phyloP scores from a whole-genome alignment of 2,329 filamentous ascomycete species.

The Geosmithia putterillii region DNA sequence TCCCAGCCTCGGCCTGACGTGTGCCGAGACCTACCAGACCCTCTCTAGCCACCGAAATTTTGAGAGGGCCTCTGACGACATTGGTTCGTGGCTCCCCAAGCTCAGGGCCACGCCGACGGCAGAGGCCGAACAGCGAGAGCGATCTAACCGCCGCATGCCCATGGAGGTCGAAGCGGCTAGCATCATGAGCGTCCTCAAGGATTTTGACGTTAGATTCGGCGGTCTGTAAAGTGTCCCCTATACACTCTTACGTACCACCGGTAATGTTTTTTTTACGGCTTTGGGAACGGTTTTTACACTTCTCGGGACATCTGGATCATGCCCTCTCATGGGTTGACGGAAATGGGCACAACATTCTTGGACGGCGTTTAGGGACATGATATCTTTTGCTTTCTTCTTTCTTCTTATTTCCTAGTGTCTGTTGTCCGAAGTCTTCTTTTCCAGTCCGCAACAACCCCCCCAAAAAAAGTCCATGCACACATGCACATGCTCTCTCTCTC shows the following conservation, averaged over 20 bases:
- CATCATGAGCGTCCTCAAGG: slow-evolving; percentile 75
- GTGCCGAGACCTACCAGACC: slow-evolving; percentile 69
- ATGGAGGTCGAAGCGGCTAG: slow-evolving; percentile 74
- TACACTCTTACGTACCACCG: too few species aligned
- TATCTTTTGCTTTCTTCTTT: background rate
- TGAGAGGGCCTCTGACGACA: slow-evolving; percentile 59
- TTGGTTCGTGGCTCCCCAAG: slow-evolving; percentile 64
- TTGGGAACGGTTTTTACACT: background rate
- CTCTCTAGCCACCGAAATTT: slow-evolving; percentile 67
- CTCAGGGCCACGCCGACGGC: slow-evolving; percentile 46
- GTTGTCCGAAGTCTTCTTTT: too few species aligned
- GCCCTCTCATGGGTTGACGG: too few species aligned
- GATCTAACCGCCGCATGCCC: slow-evolving; percentile 24
- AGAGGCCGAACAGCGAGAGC: slow-evolving; percentile 4
- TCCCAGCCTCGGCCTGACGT: slow-evolving; percentile 49
- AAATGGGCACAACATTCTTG: background rate
- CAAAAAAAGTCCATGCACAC: too few species aligned
- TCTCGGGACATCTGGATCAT: background rate
- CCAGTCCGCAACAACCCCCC: too few species aligned
- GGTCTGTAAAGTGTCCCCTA: too few species aligned
- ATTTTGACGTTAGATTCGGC: slow-evolving; percentile 67
- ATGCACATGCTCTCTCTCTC: too few species aligned
- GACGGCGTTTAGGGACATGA: background rate
- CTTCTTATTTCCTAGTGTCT: background rate
- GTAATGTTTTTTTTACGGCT: background rate